Evolutionary conservation across 441 rosid genomes (phyloP), one percentile per base, ranked within the genome.

Genomic region (Oxalis stricta): DNA sequence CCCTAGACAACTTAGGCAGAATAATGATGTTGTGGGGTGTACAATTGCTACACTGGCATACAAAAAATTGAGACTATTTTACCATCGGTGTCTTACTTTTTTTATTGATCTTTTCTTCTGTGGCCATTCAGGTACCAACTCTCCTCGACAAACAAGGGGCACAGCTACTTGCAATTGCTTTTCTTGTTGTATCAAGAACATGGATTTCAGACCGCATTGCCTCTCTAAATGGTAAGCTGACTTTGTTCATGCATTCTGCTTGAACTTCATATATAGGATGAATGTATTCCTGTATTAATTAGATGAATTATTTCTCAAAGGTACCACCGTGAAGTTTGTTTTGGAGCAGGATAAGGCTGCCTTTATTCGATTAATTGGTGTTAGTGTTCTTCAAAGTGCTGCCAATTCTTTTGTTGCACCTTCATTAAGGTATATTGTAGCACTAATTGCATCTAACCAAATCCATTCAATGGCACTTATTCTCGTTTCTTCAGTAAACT

Each of bases 191-290:
- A 55, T 84, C 97, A 20, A 78, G 96, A 80, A 92, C 99, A 41
- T 73, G 79, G 92, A 67, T 84, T 44, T 84, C 99, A 11, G 99
- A 87, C 68, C 73, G 99, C 48, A 92, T 92, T 54, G 99, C 99
- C 50, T 82, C 96, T 38, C 66, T 92, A 61, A 92, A 92, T 53
- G 97, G 96, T 92, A 72, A 17, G 44, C n/a, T 20, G 18, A 62
- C 26, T 38, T 37, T 58, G 12, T 15, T 38, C 18, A 30, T 36
- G 35, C n/a, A n/a, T 30, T 34, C 15, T 23, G 4, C 36, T 30
- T 56, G 34, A 18, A 16, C 52, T 34, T 59, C 7, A 10, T 48
- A 26, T 18, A 30, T 41, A 26, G 53, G 37, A 50, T 40, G 43
- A 26, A 52, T 21, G 15, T 34, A 36, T 55, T 50, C n/a, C 45